Evolutionary conservation across 2,329 filamentous ascomycete genomes (phyloP), one percentile per base, ranked within the genome.

Genomic region (Endothia cerciana): DNA sequence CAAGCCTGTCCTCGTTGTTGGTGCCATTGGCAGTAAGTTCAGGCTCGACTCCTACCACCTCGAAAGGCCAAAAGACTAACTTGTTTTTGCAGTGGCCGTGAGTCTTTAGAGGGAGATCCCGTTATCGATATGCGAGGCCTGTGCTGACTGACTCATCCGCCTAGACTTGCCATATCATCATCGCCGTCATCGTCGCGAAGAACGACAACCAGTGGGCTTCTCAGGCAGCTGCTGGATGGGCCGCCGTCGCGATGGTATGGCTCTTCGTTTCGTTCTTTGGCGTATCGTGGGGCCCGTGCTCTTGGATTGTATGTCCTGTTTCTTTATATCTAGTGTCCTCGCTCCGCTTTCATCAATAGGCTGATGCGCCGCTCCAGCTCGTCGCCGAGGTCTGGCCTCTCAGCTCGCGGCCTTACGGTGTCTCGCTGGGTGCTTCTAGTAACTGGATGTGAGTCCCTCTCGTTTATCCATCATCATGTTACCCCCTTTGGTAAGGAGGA

Each of bases 321-420:
- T 49, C 11, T 33, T 41, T 17, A 3, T 25, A n/a, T 43, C 11
- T n/a, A 22, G 13, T 3, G 6, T 6, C 22, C n/a, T 22, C 25
- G n/a, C 15, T 56, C 7, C 13, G 30, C 1, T 15, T 13, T 30
- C 13, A 10, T 22, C 6, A 11, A n/a, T 15, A 22, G 10, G 17
- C 57, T 43, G 8, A 47, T 40, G 3, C 19, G 0, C 36, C 10
- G 4, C 28, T 13, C 13, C 25, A 60, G 58, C 82, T 93, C 64
- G 84, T 92, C 1, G 86, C 89, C 2, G 91, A 93, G 76, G 87
- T 93, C 51, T 93, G 89, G 87, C 91, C 90, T 0, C 77, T 92
- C 5, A 88, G 85, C 65, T 87, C 87, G 11, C 84, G 90, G 2
- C 85, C 91, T 0, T 91, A 92, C 67, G 91, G 90, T 49, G 89